Evolutionary conservation across 129 eudicot genomes (phyloP).

Genomic region (Sambucus nigra): DNA sequence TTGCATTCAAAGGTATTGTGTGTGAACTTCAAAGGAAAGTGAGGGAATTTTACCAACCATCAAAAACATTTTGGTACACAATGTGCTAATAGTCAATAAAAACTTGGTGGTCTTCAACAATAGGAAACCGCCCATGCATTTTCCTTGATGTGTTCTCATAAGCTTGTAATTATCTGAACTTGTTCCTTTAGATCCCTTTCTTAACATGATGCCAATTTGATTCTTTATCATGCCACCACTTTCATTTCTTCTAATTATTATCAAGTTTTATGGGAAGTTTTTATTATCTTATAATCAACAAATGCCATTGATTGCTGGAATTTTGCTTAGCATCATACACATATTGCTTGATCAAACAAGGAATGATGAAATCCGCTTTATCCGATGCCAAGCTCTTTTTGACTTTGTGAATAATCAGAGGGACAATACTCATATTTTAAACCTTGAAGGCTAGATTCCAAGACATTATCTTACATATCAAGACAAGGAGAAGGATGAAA

Average conservation of each 20-base stretch:
- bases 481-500: conserved; percentile 54
- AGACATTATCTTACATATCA: conserved; percentile 58
- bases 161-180: no score
- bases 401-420: conserved; percentile 62
- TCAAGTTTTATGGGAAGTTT: no score
- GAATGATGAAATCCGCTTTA: conserved; percentile 58
- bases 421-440: conserved; percentile 61
- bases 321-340: conserved; percentile 60
- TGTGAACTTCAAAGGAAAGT: conserved; percentile 95
- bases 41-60: conserved; percentile 75
- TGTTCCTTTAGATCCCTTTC: no score
- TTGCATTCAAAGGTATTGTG: conserved; percentile 68
- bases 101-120: no score
- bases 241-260: no score
- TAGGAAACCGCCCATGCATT: no score
- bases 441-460: conserved; percentile 59
- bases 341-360: conserved; percentile 61
- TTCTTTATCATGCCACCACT: no score
- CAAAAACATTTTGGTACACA: conserved; percentile 96
- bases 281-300: no score
- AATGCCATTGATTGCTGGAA: conserved; percentile 75
- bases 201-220: no score
- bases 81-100: conserved; percentile 62
- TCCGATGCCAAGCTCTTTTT: conserved; percentile 69
- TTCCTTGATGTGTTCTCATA: no score